These are phyloP conservation scores for Phtheirospermum japonicum DNA, from an alignment of 257 asterid genomes.

Conservation along the genomic window DNA sequence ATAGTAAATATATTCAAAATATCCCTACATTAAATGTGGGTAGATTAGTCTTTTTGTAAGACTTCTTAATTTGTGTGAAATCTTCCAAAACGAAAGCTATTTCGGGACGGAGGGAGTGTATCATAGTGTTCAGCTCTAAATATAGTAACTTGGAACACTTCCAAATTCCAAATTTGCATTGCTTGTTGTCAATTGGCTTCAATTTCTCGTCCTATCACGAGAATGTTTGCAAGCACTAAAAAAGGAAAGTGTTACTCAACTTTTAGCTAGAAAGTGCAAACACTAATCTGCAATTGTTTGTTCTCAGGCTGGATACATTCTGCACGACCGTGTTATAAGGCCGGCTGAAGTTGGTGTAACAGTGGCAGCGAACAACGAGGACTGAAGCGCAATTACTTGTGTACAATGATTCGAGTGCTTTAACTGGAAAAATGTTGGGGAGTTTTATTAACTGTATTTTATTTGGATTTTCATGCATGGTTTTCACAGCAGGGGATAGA, in stretches of 20 bases:
- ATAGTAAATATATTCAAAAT: no score
- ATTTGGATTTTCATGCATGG: conserved; percentile 1
- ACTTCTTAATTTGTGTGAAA: no score
- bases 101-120: no score
- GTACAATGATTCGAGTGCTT: conserved; percentile 5
- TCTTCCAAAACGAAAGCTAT: no score
- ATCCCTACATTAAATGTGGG: no score
- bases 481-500: conserved; percentile 10
- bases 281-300: not conserved
- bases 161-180: not conserved
- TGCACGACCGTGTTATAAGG: conserved; percentile 74
- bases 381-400: conserved; percentile 25
- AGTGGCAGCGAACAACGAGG: conserved; percentile 34
- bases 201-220: not conserved
- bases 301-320: conserved; percentile 59
- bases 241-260: not conserved
- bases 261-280: not conserved
- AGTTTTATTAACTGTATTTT: not conserved
- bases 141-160: no score
- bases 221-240: not conserved
- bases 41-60: no score
- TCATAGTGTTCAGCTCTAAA: no score
- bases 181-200: not conserved
- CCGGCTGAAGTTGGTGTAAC: conserved; percentile 96
- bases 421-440: not conserved